Evolutionary conservation across 352 stramenopile species (phyloP), one percentile per base, ranked within the genome.

Genomic region (Blastocystis sp.): DNA sequence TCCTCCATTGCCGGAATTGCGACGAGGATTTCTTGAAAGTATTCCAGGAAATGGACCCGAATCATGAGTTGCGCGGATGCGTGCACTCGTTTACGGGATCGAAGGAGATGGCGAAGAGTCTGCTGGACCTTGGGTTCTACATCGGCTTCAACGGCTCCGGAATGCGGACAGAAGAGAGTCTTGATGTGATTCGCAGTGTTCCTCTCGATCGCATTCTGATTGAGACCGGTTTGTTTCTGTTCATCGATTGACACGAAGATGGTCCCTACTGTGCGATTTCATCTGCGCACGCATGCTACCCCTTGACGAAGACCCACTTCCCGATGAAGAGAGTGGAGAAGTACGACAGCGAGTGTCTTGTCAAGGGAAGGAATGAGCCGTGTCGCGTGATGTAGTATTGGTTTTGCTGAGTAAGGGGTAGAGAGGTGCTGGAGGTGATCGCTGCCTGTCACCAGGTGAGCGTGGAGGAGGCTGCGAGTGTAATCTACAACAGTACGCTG

Each of bases 81-180:
- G 93, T 95, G 43, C 93, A 96, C 77, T 96, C 93, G 48, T 96
- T 96, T 89, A 95, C 92, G 45, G 93, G 93, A 21, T 91, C 88
- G 10, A 92, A 90, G 2, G 90, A 94, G 2, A 93, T 95, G 77
- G 93, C 93, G 71, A 90, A 94, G 28, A 91, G 93, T 69, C 89
- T 96, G 71, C 90, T 96, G 43, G 92, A 94, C 48, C 89, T 95
- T 14, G 92, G 91, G 17, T 90, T 96, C 41, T 96, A 93, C 88
- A 96, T 96, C 81, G 93, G 93, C 3, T 69, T 95, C 62, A 96
- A 96, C 48, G 93, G 93, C 17, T 96, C 93, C 86, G 95, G 92
- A 7, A 90, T 96, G 67, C 95, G 95, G 76, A 95, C 92, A 17
- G 86, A 89, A 3, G 93, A 96, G 34, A 95, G 94, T 82, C 87